Percentiles rank a stretch among this genome's conserved stretches.
These are phyloP conservation scores for Cymbopogon flexuosus DNA, from an alignment of 202 grass and related monocot species.

Conservation along the genomic window DNA sequence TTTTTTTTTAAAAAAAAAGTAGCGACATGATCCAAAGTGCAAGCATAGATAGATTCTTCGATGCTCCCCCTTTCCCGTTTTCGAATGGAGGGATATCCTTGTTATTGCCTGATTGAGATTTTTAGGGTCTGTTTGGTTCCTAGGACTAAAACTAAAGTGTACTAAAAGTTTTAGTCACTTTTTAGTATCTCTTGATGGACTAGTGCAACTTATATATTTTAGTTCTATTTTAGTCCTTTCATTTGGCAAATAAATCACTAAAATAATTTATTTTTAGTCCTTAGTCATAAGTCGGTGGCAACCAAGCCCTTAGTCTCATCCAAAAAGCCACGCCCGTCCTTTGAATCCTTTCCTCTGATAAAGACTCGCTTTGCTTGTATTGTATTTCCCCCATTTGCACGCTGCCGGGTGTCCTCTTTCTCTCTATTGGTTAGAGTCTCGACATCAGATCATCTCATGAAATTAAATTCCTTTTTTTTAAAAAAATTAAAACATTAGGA, in stretches of 20 bases:
- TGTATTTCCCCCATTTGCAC: neutral
- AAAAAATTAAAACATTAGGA: neutral
- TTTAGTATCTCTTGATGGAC: too few relatives aligned
- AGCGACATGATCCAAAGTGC: neutral
- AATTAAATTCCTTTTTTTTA: neutral
- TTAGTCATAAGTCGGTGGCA: too few relatives aligned
- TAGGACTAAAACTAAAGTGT: too few relatives aligned
- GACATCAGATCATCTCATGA: neutral
- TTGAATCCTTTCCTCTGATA: neutral
- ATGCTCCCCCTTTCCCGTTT: neutral
- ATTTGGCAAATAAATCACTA: too few relatives aligned
- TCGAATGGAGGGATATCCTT: slow-evolving; percentile 6
- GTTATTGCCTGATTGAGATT: neutral
- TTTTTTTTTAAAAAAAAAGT: too few relatives aligned
- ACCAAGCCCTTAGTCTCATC: too few relatives aligned
- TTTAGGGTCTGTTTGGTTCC: too few relatives aligned
- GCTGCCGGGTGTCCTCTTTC: too few relatives aligned
- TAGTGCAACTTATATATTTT: too few relatives aligned
- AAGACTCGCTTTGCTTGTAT: neutral
- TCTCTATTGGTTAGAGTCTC: neutral
- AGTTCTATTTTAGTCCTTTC: too few relatives aligned
- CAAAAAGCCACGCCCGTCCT: neutral
- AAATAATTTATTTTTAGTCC: too few relatives aligned
- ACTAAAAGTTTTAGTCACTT: too few relatives aligned
- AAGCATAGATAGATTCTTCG: neutral